Evolutionary conservation across 2,329 filamentous ascomycete genomes (phyloP).

Genomic region (Alternaria conjuncta): DNA sequence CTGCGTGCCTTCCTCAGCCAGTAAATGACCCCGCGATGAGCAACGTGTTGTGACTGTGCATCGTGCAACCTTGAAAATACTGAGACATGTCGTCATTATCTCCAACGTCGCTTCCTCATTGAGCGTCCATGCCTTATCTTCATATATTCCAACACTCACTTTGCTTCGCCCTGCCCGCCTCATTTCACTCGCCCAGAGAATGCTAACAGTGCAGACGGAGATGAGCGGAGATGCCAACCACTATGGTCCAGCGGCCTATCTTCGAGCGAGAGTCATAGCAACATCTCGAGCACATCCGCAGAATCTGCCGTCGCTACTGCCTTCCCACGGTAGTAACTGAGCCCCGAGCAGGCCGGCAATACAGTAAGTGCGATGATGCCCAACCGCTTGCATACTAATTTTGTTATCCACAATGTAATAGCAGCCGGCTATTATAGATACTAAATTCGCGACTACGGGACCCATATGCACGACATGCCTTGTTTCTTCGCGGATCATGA

Average conservation of each 20-base stretch:
- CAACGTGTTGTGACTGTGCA: conserved; percentile 1
- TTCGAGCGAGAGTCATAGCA: neutral
- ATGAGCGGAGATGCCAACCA: neutral
- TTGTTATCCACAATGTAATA: conserved; percentile 9
- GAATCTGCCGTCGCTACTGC: neutral
- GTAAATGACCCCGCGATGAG: neutral
- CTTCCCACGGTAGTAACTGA: neutral
- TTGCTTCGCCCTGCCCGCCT: neutral
- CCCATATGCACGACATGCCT: conserved; percentile 6
- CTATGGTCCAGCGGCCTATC: neutral
- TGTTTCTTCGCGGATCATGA: conserved; percentile 3
- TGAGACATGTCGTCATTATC: neutral
- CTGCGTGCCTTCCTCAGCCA: neutral
- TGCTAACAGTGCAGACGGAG: neutral
- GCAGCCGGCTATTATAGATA: conserved; percentile 10
- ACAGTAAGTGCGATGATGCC: neutral
- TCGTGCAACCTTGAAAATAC: neutral
- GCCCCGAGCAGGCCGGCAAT: neutral
- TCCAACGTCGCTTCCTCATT: neutral
- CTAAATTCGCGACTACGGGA: neutral
- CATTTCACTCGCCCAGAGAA: neutral
- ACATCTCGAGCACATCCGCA: neutral
- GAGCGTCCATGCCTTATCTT: neutral
- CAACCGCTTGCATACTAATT: neutral
- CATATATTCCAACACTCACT: neutral